Base-by-base conservation (phyloP, 2,329 filamentous ascomycete genomes). In the Claviceps spartinae region DNA sequence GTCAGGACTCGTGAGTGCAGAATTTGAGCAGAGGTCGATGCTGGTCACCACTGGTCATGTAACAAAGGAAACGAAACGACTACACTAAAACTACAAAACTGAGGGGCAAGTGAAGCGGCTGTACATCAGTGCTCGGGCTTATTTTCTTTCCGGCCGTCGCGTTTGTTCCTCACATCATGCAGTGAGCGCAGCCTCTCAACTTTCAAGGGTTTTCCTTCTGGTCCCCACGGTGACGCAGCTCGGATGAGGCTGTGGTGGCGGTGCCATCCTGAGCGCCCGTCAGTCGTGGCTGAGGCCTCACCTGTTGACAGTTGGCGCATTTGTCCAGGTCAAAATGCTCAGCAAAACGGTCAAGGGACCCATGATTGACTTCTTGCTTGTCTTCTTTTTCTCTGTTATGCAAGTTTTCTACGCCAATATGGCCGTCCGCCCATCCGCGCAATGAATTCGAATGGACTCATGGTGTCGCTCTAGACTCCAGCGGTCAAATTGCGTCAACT, bases 221-320 rank as follows among this genome's bases (percentile, higher is more conserved):
- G 47, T 54, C 58, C 55, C 57, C 57, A 52, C 59, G 58, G 59
- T 60, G 59, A 60, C 58, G 59, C 57, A 58, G 47, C 48, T 52
- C 18, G 51, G 40, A 14, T 51, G 18, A 34, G 26, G 38, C 41
- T 36, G 38, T 11, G 37, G 24, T 41, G 38, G 47, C 47, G 26
- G 47, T 49, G 47, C 13, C 18, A 22, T 22, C 22, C 22, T 22
- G 22, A 22, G 3, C 22, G 22, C 22, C 22, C 4, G 3, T 22
- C 36, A 48, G 24, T 18, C 26, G 47, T 48, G 22, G 36, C 44
- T 36, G 26, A 7, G 18, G 30, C 30, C 16, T 45, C 24, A 34
- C 43, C 43, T 45, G 26, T 7, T 7, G n/a, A 18, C 18, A 18
- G 18, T 18, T 34, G 30, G 9, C 8, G 26, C 26, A 30, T 30